Evolutionary conservation across 345 rosid species (phyloP).

Genomic region (Toxicodendron radicans): DNA sequence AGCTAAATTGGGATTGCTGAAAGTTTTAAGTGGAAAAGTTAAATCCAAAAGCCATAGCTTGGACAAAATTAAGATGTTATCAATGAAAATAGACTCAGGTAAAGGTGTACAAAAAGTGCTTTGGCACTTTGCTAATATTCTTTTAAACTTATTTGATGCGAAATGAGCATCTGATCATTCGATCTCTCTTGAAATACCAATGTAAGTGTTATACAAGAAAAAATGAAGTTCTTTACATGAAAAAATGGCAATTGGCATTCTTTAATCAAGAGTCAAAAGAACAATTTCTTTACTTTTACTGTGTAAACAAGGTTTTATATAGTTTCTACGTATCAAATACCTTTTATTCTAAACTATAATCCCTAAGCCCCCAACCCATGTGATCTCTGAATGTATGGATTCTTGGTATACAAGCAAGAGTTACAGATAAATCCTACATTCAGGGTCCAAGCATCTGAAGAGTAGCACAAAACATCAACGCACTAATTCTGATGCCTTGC

Average conservation of each 20-base stretch:
- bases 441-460: constrained; percentile 3
- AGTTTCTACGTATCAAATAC: background rate
- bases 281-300: background rate
- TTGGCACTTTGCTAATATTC: no score
- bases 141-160: no score
- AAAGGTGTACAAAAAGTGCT: no score
- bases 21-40: no score
- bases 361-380: background rate
- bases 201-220: no score
- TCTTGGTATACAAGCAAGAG: background rate
- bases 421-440: background rate
- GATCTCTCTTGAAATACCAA: no score
- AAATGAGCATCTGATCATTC: no score
- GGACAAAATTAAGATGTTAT: no score
- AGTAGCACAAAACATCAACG: background rate
- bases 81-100: no score
- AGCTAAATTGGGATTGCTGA: no score
- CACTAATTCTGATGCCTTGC: background rate
- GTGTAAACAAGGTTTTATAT: background rate
- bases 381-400: background rate
- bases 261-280: no score
- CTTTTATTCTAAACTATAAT: background rate
- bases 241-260: background rate
- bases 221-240: background rate
- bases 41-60: no score